A percentile compares a stretch with the other conserved stretches of the same genome.
Evolutionary conservation across 768 basidiomycete genomes (phyloP).

Genomic region (Glaciozyma antarctica): DNA sequence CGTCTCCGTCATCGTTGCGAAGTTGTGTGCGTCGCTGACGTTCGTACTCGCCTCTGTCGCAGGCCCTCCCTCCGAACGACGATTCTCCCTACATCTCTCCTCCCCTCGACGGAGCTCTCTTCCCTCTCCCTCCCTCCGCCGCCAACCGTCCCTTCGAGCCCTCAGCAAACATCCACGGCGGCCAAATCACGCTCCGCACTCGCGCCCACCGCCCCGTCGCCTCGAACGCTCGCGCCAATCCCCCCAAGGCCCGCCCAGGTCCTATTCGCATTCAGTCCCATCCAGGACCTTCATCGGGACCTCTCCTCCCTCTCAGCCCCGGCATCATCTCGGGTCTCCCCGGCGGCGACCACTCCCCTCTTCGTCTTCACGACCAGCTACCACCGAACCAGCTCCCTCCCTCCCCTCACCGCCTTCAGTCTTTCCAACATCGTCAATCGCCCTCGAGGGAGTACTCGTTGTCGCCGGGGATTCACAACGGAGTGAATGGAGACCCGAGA

Average conservation of each 20-base stretch:
- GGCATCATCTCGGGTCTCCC: neutral
- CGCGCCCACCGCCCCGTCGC: conserved; percentile 19
- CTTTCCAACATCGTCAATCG: neutral
- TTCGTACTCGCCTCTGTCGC: neutral
- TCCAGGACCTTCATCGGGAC: neutral
- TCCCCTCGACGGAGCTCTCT: conserved; percentile 26
- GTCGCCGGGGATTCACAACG: neutral
- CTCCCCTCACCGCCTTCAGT: neutral
- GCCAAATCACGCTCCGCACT: conserved; percentile 30
- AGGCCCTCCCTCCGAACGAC: conserved; percentile 22
- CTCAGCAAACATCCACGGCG: conserved; percentile 26
- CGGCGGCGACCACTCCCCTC: neutral
- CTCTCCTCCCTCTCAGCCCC: too few relatives aligned
- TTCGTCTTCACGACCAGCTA: neutral
- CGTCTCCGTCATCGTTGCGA: neutral
- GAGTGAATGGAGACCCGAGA: too few relatives aligned
- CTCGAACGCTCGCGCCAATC: neutral
- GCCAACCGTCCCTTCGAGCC: conserved; percentile 29
- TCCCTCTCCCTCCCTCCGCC: conserved; percentile 26
- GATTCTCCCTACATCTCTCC: conserved; percentile 28
- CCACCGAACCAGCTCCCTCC: conserved; percentile 1
- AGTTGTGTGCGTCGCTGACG: neutral
- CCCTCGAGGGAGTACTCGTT: neutral
- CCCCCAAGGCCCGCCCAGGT: conserved; percentile 8
- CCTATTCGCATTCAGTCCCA: conserved; percentile 10